These are phyloP conservation scores for Wickerhamomyces tratensis DNA, from an alignment of 805 yeast species.

Conservation along the genomic window DNA sequence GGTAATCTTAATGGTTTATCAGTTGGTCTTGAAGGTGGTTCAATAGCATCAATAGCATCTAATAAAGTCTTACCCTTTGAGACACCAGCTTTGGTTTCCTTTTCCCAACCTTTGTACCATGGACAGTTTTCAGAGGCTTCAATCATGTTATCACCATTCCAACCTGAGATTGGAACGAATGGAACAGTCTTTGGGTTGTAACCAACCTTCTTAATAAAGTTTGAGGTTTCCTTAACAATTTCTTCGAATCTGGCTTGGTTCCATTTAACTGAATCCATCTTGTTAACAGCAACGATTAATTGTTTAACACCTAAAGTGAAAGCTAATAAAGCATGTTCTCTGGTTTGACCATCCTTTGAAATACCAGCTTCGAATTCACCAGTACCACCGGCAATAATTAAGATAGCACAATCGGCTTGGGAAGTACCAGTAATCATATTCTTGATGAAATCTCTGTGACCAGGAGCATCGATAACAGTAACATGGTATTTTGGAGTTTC, in stretches of 20 bases:
- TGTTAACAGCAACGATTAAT: constrained; percentile 86
- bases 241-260: constrained; percentile 29
- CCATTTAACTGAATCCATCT: constrained; percentile 92
- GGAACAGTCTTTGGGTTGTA: too few species aligned
- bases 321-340: constrained; percentile 90
- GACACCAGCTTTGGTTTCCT: too few species aligned
- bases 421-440: constrained; percentile 95
- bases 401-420: constrained; percentile 90
- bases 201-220: too few species aligned
- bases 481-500: constrained; percentile 91
- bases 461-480: constrained; percentile 92
- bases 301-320: constrained; percentile 85
- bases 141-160: too few species aligned
- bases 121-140: too few species aligned
- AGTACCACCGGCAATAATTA: constrained; percentile 86
- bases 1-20: too few species aligned
- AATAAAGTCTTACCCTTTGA: too few species aligned
- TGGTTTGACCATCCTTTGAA: constrained; percentile 92
- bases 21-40: too few species aligned
- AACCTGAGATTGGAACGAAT: too few species aligned
- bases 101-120: too few species aligned
- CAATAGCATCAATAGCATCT: too few species aligned
- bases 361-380: constrained; percentile 97
- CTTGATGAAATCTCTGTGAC: constrained; percentile 95
- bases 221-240: too few species aligned